Evolutionary conservation across 352 stramenopile species (phyloP).

Genomic region (Pythium dissotocum): DNA sequence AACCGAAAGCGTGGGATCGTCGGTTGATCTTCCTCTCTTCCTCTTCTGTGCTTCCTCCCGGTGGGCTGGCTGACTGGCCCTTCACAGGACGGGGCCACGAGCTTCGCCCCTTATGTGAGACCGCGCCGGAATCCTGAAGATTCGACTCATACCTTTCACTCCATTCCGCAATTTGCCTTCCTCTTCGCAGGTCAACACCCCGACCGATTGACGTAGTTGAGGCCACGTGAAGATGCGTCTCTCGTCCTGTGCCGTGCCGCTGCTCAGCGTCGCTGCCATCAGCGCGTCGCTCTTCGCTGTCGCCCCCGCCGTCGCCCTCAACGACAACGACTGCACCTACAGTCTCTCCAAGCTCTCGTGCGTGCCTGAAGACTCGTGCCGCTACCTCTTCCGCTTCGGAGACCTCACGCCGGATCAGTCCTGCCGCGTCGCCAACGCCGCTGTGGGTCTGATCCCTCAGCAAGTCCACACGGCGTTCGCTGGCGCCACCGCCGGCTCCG

Average conservation of each 20-base stretch:
- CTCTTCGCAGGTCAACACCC: not conserved
- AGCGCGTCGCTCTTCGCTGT: conserved; percentile 16
- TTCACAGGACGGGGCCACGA: too few relatives aligned
- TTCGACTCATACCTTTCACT: too few relatives aligned
- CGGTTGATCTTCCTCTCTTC: too few relatives aligned
- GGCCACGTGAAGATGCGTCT: not conserved
- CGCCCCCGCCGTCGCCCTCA: not conserved
- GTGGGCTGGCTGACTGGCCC: too few relatives aligned
- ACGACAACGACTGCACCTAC: conserved; percentile 17
- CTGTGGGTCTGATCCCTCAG: conserved; percentile 28
- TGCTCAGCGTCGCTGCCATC: conserved; percentile 8
- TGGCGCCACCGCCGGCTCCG: conserved; percentile 37
- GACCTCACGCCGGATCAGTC: conserved; percentile 28
- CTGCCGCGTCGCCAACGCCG: conserved; percentile 17
- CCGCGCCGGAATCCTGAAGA: too few relatives aligned
- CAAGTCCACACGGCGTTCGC: conserved; percentile 56
- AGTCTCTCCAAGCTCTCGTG: conserved; percentile 12
- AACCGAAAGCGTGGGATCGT: too few relatives aligned
- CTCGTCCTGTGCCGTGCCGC: not conserved
- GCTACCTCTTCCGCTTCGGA: conserved; percentile 19
- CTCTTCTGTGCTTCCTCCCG: too few relatives aligned
- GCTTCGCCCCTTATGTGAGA: too few relatives aligned
- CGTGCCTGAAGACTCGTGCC: conserved; percentile 13
- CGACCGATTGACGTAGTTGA: not conserved
- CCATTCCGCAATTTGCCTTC: not conserved